Conservation (phyloP, 768 basidiomycete genomes). For the Hirschioporus abietinus region DNA sequence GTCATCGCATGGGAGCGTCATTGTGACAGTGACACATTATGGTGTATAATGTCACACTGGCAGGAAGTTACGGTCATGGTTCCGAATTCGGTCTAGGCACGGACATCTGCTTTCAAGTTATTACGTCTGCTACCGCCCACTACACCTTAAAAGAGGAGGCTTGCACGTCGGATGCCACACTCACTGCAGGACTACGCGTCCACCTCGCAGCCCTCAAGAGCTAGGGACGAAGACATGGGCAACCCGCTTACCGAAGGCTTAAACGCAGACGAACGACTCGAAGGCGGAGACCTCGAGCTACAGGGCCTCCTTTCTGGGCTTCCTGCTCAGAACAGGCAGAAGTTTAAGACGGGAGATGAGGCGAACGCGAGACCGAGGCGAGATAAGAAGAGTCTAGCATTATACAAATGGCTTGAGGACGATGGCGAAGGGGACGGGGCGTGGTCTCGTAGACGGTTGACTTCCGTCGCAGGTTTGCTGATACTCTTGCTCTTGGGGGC, state of each 20-base stretch:
- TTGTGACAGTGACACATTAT: too few species aligned
- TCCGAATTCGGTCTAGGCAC: too few species aligned
- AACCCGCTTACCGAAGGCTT: background rate
- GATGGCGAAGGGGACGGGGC: background rate
- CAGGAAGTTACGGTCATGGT: too few species aligned
- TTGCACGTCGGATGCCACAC: background rate
- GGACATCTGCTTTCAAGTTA: background rate
- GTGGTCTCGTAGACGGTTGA: background rate
- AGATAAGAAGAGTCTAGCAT: background rate
- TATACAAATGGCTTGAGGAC: background rate
- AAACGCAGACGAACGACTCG: too few species aligned
- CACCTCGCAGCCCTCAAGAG: background rate
- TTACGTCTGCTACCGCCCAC: background rate
- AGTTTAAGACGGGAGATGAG: background rate
- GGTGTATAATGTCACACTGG: too few species aligned
- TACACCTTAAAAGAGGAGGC: background rate
- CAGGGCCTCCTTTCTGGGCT: constrained; percentile 1
- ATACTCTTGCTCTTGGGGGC: constrained; percentile 1
- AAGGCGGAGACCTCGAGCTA: constrained; percentile 2
- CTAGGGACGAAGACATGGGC: background rate
- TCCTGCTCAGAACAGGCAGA: background rate
- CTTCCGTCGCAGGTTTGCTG: background rate
- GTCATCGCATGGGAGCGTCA: too few species aligned
- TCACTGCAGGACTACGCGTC: background rate
- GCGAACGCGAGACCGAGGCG: background rate